Evolutionary conservation across 2,329 filamentous ascomycete species (phyloP), one percentile per base, ranked within the genome.

Genomic region (Ophiostoma ulmi): DNA sequence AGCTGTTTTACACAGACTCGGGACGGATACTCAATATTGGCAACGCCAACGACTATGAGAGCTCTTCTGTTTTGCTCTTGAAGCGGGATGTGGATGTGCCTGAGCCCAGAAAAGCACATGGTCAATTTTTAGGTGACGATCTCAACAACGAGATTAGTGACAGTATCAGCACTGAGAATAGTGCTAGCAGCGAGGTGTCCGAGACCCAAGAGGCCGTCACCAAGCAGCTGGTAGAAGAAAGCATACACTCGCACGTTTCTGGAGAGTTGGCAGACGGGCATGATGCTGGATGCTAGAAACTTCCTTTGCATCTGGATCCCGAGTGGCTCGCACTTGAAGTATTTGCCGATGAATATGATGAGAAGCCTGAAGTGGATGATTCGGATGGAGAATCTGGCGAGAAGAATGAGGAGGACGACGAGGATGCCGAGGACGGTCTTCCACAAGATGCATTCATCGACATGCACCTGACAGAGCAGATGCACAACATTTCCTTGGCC

Each of bases 311-410:
- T 72, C 82, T 97, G 0, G 94, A 97, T 75, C 88, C 91, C 0
- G 94, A 97, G 79, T 97, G 94, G 94, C 87, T 97, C 74, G 94
- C 94, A 0, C 87, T 97, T 20, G 93, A 97, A 77, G 91, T 97
- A 0, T 95, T 90, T 77, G 86, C 87, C 20, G 89, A 92, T 75
- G 84, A 88, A 3, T 81, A 14, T n/a, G 44, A 26, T 31, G 65
- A 69, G 31, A 64, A 48, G 8, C 1, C 11, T 4, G 35, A 13
- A 2, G 41, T 39, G 13, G 44, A 31, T 5, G 63, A n/a, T 20
- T n/a, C 35, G 3, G 82, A 69, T 4, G 76, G 83, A 0, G 85
- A 86, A 1, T 85, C 87, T 55, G 72, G 74, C 1, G 75, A 74
- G 3, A 76, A 76, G 7, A 73, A 76, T 10, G 69, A 75, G 39